Evolutionary conservation across 805 yeast species (phyloP).

Genomic region (Wickerhamiella lipophila): DNA sequence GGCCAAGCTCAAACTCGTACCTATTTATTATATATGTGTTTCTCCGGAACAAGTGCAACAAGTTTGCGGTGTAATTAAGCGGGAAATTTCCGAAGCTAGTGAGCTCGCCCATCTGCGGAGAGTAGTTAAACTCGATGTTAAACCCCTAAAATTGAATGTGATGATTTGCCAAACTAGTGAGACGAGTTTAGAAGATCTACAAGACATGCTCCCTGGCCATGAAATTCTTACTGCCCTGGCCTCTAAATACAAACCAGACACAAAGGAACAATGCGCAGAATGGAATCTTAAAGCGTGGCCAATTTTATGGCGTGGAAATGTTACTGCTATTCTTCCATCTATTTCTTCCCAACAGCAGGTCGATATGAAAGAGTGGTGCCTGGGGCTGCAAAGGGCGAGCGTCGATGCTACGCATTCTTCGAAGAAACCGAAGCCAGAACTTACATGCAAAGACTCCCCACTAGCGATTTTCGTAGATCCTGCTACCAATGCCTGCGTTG

Average conservation of each 20-base stretch:
- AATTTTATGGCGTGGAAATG: constrained; percentile 85
- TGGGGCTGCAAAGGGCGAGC: constrained; percentile 21
- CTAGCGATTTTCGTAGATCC: constrained; percentile 54
- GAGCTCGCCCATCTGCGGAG: constrained; percentile 29
- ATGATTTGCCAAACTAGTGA: constrained; percentile 14
- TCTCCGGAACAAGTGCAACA: constrained; percentile 15
- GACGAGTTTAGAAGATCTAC: constrained; percentile 8
- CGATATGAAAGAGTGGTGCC: constrained; percentile 30
- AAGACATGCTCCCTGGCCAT: constrained; percentile 10
- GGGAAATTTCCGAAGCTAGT: constrained; percentile 23
- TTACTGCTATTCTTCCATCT: constrained; percentile 37
- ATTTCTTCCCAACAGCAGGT: constrained; percentile 37
- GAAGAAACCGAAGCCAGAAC: constrained; percentile 13
- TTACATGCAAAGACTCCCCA: constrained; percentile 1
- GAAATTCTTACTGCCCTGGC: constrained; percentile 27
- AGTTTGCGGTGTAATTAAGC: constrained; percentile 20
- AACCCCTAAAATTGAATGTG: constrained; percentile 2
- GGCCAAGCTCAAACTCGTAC: constrained; percentile 12
- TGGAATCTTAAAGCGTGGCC: constrained; percentile 81
- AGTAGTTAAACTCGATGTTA: constrained; percentile 22
- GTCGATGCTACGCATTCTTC: constrained; percentile 12
- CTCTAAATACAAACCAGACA: constrained; percentile 53
- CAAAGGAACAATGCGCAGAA: constrained; percentile 47
- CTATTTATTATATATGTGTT: constrained; percentile 17
- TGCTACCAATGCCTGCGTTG: constrained; percentile 32